Evolutionary conservation across 495 filamentous ascomycete species (phyloP), one percentile per base, ranked within the genome.

Genomic region (Penicillium daleae): DNA sequence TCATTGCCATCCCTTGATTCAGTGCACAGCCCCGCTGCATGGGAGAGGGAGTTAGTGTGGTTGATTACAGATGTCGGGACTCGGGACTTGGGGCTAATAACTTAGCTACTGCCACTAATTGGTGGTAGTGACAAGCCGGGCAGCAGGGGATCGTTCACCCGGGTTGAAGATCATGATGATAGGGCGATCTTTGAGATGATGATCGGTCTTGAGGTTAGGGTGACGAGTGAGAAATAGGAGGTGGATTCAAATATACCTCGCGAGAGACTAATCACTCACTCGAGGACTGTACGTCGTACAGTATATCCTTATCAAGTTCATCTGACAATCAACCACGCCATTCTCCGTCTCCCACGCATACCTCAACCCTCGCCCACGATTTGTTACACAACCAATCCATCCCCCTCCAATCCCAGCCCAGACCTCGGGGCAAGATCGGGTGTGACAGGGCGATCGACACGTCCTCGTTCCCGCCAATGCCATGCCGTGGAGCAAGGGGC

Each of bases 1-100:
- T 66, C 64, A 72, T 70, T 68, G 60, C 64, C 64, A 72, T 70
- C 67, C 67, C 67, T 70, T 72, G 67, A 68, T 72, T 52, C 49
- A 19, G 9, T 72, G 65, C 69, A 70, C 69, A 61, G 69, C 69
- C 69, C 67, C 68, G 49, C 58, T 61, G 57, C 53, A 56, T 40
- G 15, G 21, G 22, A 42, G 22, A n/a, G 46, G 9, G 22, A n/a
- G n/a, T n/a, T 29, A 17, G 21, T 57, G 56, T 57, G 56, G 56
- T 17, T 35, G 35, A 17, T 15, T 22, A 46, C 42, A 24, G 7
- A 22, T 46, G 42, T 24, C 35, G 35, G 35, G 35, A 39, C 33
- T 37, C 12, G 12, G 33, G 33, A 15, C n/a, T n/a, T n/a, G n/a
- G n/a, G n/a, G n/a, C n/a, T n/a, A 12, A 15, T 37, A 37, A 12